These are phyloP conservation scores for Epichloe amarillans DNA, from an alignment of 2,329 filamentous ascomycete species.

Conservation along the genomic window DNA sequence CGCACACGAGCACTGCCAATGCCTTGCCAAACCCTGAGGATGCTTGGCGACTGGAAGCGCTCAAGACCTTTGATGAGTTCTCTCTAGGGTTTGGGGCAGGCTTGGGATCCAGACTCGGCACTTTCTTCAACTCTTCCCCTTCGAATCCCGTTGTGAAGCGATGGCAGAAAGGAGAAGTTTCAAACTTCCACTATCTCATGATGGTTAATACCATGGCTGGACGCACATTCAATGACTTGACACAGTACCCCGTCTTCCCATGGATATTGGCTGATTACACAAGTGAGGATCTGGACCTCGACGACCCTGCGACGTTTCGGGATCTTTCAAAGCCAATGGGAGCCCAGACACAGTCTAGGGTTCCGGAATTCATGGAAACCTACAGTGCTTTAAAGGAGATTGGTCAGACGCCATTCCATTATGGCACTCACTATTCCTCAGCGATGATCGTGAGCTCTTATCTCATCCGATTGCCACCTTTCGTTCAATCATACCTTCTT, in stretches of 20 bases:
- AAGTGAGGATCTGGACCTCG: conserved; percentile 80
- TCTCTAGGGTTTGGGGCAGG: conserved; percentile 58
- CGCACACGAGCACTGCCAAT: conserved; percentile 60
- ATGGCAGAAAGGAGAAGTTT: conserved; percentile 91
- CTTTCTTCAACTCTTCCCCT: conserved; percentile 72
- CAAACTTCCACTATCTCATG: conserved; percentile 98
- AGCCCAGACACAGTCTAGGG: conserved; percentile 64
- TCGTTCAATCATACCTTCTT: conserved; percentile 88
- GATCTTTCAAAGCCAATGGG: conserved; percentile 96
- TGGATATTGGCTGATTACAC: conserved; percentile 96
- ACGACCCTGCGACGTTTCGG: conserved; percentile 72
- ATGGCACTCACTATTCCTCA: conserved; percentile 96
- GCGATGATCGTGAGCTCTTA: conserved; percentile 98
- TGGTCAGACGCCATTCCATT: conserved; percentile 87
- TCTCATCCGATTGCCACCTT: conserved; percentile 85
- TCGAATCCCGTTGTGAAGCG: conserved; percentile 75
- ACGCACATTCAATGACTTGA: conserved; percentile 92
- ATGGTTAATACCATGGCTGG: conserved; percentile 96
- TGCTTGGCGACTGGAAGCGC: conserved; percentile 77
- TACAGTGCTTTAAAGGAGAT: conserved; percentile 87
- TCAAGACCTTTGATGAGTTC: conserved; percentile 51
- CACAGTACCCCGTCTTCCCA: conserved; percentile 94
- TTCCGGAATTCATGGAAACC: conserved; percentile 67
- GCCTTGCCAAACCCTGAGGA: conserved; percentile 69
- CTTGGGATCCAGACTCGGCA: conserved; percentile 80